These are phyloP conservation scores for Petrea volubilis DNA, from an alignment of 257 asterid genomes.

Conservation along the genomic window DNA sequence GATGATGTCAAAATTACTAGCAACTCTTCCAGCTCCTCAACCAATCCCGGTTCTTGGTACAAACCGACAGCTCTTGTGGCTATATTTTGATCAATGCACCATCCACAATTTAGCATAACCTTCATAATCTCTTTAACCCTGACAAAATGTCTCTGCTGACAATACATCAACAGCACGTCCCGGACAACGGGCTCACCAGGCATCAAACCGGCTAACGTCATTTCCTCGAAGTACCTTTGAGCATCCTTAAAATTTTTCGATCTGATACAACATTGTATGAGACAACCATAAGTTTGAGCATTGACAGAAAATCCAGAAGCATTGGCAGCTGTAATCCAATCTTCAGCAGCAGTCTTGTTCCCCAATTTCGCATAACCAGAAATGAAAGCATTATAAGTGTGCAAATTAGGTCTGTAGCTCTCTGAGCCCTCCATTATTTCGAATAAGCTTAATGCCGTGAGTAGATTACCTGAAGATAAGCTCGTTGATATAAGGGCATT, in stretches of 20 bases:
- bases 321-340: conserved; percentile 43
- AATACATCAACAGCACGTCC: conserved; percentile 34
- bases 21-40: conserved; percentile 45
- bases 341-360: conserved; percentile 39
- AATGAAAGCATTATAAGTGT: conserved; percentile 45
- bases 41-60: conserved; percentile 31
- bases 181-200: conserved; percentile 32
- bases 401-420: conserved; percentile 35
- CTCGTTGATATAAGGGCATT: conserved; percentile 46
- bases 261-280: conserved; percentile 40
- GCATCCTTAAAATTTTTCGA: conserved; percentile 40
- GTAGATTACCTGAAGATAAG: conserved; percentile 46
- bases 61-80: conserved; percentile 27
- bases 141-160: conserved; percentile 27
- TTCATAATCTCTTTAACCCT: conserved; percentile 31
- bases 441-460: conserved; percentile 51
- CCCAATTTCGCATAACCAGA: conserved; percentile 41
- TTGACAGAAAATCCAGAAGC: conserved; percentile 36
- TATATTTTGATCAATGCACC: conserved; percentile 10
- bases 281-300: conserved; percentile 40
- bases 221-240: conserved; percentile 38
- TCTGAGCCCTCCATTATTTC: conserved; percentile 52
- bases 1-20: conserved; percentile 26
- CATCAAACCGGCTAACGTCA: conserved; percentile 34
- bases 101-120: conserved; percentile 9